Evolutionary conservation across 306 rosid genomes (phyloP), one percentile per base, ranked within the genome.

Genomic region (Sicyos edulis): DNA sequence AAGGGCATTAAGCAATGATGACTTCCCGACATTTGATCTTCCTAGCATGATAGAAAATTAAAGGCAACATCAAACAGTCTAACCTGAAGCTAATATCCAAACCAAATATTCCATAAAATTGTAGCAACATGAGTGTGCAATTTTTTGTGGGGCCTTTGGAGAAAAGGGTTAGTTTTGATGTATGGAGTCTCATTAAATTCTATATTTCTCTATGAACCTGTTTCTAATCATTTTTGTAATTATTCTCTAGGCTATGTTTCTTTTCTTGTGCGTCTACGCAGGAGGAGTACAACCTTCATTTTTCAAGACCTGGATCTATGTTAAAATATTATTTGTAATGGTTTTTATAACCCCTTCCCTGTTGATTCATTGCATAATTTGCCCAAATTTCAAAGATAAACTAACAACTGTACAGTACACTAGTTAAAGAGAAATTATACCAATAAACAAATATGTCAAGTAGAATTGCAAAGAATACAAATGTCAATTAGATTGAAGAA

Each of bases 11-110:
- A 93, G 97, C 62, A 93, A 90, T 13, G 99, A 91, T 9, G 99
- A 93, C 82, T 93, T 93, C 67, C 99, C 99, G 0, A 93, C 99
- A 73, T 93, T 93, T 61, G 99, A 93, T 83, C 92, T 93, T 79
- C 97, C 97, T 93, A 80, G 59, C 61, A 75, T 37, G 70, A 37
- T 10, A 57, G 16, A 74, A 74, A 24, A 11, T 57, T 2, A 20
- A 44, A 57, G 74, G 61, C 47, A 53, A 52, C 19, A 53, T 71
- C 50, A 71, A 71, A 42, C 16, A 44, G 19, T 66, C 15, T 45
- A 47, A 19, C 72, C 49, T 12, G 21, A 17, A 67, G 47, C 40
- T 67, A 22, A 13, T 12, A 24, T 49, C 21, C 56, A 68, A 66
- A 47, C 34, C 11, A 49, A 68, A 12, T 2, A 13, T 6, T 49